These are phyloP conservation scores for Colletotrichum sp. DNA, from an alignment of 2,329 filamentous ascomycete genomes.

Conservation along the genomic window DNA sequence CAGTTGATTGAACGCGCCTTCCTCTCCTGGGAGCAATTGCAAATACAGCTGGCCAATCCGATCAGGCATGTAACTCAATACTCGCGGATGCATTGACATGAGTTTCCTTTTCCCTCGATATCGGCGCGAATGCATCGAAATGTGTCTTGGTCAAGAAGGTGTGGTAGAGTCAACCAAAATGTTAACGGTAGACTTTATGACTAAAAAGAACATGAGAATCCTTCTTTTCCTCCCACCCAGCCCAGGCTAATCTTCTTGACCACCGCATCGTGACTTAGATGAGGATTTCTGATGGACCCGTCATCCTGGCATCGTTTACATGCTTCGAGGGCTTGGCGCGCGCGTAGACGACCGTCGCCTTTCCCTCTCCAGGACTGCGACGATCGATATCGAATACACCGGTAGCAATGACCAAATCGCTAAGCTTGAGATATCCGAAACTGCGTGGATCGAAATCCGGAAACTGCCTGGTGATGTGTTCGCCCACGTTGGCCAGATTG, in stretches of 20 bases:
- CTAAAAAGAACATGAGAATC: too few species aligned
- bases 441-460: conserved; percentile 35
- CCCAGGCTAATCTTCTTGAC: too few species aligned
- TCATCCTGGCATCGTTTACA: not conserved
- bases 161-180: not conserved
- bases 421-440: conserved; percentile 28
- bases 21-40: not conserved
- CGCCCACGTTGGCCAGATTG: conserved; percentile 29
- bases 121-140: not conserved
- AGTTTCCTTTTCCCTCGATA: not conserved
- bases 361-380: not conserved
- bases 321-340: not conserved
- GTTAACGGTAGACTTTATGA: too few species aligned
- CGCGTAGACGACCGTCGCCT: not conserved
- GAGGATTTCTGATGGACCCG: too few species aligned
- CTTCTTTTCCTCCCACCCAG: too few species aligned
- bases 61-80: not conserved
- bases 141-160: not conserved
- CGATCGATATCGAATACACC: not conserved
- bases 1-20: not conserved
- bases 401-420: not conserved
- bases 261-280: too few species aligned
- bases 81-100: not conserved
- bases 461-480: conserved; percentile 27
- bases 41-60: not conserved